A percentile compares a stretch with the other conserved stretches of the same genome.
Conservation (phyloP, 257 asterid species). For the Petrea volubilis region DNA sequence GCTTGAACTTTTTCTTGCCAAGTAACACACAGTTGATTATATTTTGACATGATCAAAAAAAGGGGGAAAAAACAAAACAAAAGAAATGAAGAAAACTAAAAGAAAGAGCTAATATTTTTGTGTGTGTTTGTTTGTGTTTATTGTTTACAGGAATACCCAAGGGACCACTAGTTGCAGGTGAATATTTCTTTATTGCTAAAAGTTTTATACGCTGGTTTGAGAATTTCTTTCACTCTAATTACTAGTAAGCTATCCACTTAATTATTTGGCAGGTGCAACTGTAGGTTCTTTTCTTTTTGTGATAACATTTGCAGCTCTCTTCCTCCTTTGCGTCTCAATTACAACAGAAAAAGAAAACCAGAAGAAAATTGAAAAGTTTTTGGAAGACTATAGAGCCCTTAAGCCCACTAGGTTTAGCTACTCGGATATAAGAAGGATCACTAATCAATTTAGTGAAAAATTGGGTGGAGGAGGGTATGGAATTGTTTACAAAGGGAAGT, state of each 20-base stretch:
- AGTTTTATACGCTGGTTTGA: background rate
- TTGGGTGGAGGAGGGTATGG: too few species aligned
- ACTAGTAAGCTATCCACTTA: too few species aligned
- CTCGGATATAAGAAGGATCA: conserved; percentile 36
- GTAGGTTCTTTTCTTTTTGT: conserved; percentile 17
- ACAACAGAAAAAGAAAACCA: conserved; percentile 21
- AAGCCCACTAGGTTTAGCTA: conserved; percentile 37
- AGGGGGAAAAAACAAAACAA: too few species aligned
- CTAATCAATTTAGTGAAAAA: conserved; percentile 20
- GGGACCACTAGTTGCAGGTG: conserved; percentile 16
- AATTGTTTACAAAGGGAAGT: too few species aligned
- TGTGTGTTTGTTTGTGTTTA: too few species aligned
- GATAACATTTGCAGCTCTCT: background rate
- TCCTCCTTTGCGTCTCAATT: background rate
- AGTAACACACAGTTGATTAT: too few species aligned
- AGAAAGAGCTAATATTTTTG: background rate
- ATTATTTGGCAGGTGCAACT: conserved; percentile 1
- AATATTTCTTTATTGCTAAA: background rate
- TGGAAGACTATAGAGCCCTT: conserved; percentile 27
- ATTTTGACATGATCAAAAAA: too few species aligned
- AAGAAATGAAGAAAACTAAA: too few species aligned
- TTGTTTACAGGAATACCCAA: conserved; percentile 7
- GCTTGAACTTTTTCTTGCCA: too few species aligned
- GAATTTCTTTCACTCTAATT: background rate
- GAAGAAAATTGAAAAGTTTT: conserved; percentile 27